These are phyloP conservation scores for Typha latifolia DNA, from an alignment of 176 grass and related monocot genomes.

Conservation along the genomic window DNA sequence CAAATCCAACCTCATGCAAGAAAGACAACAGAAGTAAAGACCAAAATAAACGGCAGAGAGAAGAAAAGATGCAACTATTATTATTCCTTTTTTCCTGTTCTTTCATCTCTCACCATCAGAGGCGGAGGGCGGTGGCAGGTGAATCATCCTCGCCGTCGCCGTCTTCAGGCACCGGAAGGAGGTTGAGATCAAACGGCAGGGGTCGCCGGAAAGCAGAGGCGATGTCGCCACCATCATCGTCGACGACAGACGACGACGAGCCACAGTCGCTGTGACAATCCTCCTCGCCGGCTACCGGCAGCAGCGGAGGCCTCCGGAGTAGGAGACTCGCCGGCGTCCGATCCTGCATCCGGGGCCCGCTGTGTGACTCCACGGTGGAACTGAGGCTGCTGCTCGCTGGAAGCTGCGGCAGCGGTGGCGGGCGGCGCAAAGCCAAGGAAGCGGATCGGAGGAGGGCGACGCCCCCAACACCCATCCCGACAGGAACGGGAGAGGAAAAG, in stretches of 20 bases:
- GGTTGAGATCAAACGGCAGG: constrained; percentile 24
- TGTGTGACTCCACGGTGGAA: constrained; percentile 19
- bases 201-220: constrained; percentile 15
- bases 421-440: background rate
- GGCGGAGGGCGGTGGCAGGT: constrained; percentile 6
- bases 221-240: constrained; percentile 11
- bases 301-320: background rate
- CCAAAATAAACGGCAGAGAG: too few relatives aligned
- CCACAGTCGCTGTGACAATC: constrained; percentile 18
- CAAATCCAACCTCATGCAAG: too few relatives aligned
- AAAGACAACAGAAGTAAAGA: too few relatives aligned
- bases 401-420: background rate
- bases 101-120: constrained; percentile 5
- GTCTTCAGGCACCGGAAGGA: background rate
- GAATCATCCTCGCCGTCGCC: constrained; percentile 8
- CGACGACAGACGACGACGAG: constrained; percentile 10
- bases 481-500: constrained; percentile 13
- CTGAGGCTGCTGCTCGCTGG: constrained; percentile 23
- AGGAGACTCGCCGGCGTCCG: background rate
- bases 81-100: too few relatives aligned
- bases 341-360: background rate
- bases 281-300: background rate
- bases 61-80: too few relatives aligned
- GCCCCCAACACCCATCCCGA: background rate
- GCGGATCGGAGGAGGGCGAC: background rate